Evolutionary conservation across 306 rosid species (phyloP).

Genomic region (Glycine latifolia): DNA sequence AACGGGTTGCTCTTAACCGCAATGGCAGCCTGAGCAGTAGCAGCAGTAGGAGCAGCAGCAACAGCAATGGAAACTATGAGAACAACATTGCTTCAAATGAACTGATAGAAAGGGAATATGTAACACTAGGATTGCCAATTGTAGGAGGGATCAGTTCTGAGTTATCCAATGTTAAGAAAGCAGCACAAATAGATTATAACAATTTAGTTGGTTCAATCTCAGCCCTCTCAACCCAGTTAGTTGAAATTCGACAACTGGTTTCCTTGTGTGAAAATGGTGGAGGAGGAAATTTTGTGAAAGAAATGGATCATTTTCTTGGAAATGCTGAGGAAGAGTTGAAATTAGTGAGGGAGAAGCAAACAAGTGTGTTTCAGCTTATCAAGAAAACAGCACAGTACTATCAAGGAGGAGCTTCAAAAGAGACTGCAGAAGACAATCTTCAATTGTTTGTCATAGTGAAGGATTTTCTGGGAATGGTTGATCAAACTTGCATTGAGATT

Average conservation of each 20-base stretch:
- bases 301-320: conserved; percentile 66
- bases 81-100: conserved; percentile 49
- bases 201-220: conserved; percentile 54
- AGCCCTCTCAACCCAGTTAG: conserved; percentile 49
- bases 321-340: conserved; percentile 61
- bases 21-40: conserved; percentile 55
- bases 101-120: conserved; percentile 67
- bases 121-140: conserved; percentile 71
- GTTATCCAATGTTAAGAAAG: conserved; percentile 77
- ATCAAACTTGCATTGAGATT: conserved; percentile 72
- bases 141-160: conserved; percentile 87
- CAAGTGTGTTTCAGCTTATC: conserved; percentile 63
- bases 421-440: conserved; percentile 57
- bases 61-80: conserved; percentile 36
- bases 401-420: conserved; percentile 71
- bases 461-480: conserved; percentile 87
- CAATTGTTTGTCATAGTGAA: conserved; percentile 71
- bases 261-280: conserved; percentile 48
- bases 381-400: conserved; percentile 68
- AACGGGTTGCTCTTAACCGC: conserved; percentile 60
- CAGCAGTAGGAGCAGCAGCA: conserved; percentile 49
- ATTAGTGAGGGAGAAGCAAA: conserved; percentile 52
- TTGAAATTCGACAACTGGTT: conserved; percentile 52
- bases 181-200: conserved; percentile 65
- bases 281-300: conserved; percentile 61